phyloP scores from a whole-genome alignment of 1,284 basidiomycete genomes.

The Gastroboletus turbinatus region DNA sequence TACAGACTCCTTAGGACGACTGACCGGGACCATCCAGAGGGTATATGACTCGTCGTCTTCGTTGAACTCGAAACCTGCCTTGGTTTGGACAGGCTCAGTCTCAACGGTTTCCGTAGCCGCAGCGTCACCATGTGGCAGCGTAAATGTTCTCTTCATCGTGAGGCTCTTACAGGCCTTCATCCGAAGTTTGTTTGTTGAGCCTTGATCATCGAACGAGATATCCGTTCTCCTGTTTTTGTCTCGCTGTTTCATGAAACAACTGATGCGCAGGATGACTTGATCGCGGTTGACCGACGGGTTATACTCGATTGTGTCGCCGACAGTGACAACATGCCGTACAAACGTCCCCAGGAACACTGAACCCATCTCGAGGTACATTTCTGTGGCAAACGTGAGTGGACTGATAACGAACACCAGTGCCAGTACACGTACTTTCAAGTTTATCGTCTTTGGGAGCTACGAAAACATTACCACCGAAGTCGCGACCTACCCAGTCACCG shows the following conservation, averaged over 20 bases:
- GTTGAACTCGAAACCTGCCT: not conserved
- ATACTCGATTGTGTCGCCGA: not conserved
- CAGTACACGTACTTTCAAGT: constrained; percentile 23
- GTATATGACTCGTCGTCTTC: not conserved
- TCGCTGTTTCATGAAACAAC: constrained; percentile 8
- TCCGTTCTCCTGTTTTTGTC: constrained; percentile 1
- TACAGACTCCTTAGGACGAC: too few species aligned
- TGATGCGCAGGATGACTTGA: constrained; percentile 13
- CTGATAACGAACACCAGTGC: not conserved
- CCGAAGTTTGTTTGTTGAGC: not conserved
- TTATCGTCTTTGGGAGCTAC: constrained; percentile 23
- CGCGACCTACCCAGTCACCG: constrained; percentile 23
- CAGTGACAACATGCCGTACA: constrained; percentile 11
- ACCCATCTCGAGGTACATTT: constrained; percentile 23
- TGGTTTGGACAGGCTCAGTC: not conserved
- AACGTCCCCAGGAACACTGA: constrained; percentile 22
- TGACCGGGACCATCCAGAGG: not conserved
- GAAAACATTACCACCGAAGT: constrained; percentile 20
- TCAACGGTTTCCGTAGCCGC: not conserved
- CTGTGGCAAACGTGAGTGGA: not conserved
- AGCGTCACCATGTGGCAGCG: constrained; percentile 5
- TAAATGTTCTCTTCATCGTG: constrained; percentile 9
- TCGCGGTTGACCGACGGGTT: not conserved
- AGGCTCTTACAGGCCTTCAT: constrained; percentile 14
- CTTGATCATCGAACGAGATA: not conserved